Evolutionary conservation across 106 monocot genomes (phyloP), one percentile per base, ranked within the genome.

Genomic region (Dendrobium chrysotoxum): DNA sequence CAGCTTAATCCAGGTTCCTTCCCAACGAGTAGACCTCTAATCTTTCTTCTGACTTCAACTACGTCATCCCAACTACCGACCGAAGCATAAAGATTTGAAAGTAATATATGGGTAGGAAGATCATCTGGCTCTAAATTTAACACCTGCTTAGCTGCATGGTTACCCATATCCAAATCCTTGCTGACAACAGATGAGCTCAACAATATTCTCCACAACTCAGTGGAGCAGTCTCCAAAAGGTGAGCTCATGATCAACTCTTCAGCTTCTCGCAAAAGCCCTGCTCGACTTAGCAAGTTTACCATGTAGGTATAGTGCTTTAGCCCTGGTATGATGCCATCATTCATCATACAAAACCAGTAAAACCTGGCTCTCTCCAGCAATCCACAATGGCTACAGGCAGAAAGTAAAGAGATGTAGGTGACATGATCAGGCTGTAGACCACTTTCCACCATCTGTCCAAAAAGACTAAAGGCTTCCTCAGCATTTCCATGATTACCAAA

Each of bases 1-100:
- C 94, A 97, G 80, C 97, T 97, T 70, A 97, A 81, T 12, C 94
- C 97, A 20, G 89, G 90, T 77, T 97, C 97, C 79, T 97, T 97
- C 16, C 91, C 92, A 67, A 86, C 28, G 80, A 85, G 85, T n/a
- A 91, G 70, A 71, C 53, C 88, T 90, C 92, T 88, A 41, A 94
- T 88, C 80, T 74, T 89, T 85, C 85, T 90, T 80, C 97, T 92
- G 10, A 88, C 83, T 45, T 81, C 79, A 54, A 87, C 88, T 70
- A 91, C 91, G 72, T 28, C 79, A 40, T 91, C 89, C 92, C 94
- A 97, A 80, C 82, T 86, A 10, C 92, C 88, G 7, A 84, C 47
- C 30, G 88, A 92, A 61, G 97, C 90, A 89, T 89, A 97, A 39
- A 94, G 88, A 86, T 97, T 97, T 39, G 90, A 97, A 80, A 97